A percentile compares a stretch with the other conserved stretches of the same genome.
Evolutionary conservation across 2,329 filamentous ascomycete species (phyloP).

Genomic region (Cercospora nicotianae): DNA sequence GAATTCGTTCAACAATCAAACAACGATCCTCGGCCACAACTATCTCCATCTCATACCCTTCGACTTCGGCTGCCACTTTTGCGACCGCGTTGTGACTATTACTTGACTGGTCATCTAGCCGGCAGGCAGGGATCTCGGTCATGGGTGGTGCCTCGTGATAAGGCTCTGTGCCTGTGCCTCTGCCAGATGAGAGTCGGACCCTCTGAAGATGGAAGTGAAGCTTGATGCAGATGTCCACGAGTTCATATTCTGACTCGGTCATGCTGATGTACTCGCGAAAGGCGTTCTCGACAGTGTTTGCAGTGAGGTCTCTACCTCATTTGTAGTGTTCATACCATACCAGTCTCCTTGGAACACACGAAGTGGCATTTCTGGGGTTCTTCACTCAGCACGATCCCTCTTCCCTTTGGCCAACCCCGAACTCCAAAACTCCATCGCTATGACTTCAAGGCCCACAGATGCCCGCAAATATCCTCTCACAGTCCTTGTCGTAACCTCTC

Average conservation of each 20-base stretch:
- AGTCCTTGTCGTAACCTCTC: constrained; percentile 86
- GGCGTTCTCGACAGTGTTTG: not conserved
- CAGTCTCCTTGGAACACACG: not conserved
- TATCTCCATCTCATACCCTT: not conserved
- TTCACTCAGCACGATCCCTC: not conserved
- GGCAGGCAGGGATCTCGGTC: not conserved
- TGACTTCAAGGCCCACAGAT: constrained; percentile 5
- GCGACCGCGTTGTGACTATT: not conserved
- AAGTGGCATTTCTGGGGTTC: not conserved
- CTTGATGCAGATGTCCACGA: not conserved
- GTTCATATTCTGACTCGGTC: not conserved
- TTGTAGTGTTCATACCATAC: not conserved
- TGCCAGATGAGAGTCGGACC: not conserved
- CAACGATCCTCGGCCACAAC: not conserved
- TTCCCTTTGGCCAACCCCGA: not conserved
- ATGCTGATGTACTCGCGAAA: not conserved
- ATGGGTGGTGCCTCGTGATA: not conserved
- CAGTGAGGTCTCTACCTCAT: not conserved
- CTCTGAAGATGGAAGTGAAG: not conserved
- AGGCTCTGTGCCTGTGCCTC: not conserved
- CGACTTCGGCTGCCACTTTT: not conserved
- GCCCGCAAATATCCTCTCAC: constrained; percentile 40
- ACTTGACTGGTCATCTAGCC: not conserved
- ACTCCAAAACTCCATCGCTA: constrained; percentile 22
- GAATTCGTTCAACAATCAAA: not conserved